phyloP scores from a whole-genome alignment of 371 early-diverging fungal genomes.

The Amoeboaphelidium occidentale region DNA sequence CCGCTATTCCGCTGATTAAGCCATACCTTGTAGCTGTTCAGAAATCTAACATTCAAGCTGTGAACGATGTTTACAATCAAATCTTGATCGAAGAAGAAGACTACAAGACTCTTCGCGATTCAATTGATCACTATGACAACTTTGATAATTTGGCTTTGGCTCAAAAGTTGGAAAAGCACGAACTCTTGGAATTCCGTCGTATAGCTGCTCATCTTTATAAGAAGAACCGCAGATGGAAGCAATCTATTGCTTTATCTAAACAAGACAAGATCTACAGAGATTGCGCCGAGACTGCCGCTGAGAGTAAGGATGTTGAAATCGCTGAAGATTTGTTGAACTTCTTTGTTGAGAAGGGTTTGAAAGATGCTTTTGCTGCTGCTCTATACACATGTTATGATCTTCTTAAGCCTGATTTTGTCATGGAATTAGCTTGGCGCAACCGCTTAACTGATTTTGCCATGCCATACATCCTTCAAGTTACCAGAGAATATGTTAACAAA shows the following conservation, averaged over 20 bases:
- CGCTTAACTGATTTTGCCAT: conserved; percentile 66
- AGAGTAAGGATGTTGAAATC: conserved; percentile 51
- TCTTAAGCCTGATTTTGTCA: conserved; percentile 67
- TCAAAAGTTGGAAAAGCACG: conserved; percentile 72
- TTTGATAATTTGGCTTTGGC: conserved; percentile 78
- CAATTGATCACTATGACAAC: conserved; percentile 70
- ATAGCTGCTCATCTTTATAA: conserved; percentile 84
- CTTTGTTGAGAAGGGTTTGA: conserved; percentile 67
- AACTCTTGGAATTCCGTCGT: conserved; percentile 82
- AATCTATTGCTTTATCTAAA: conserved; percentile 79
- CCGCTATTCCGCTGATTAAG: conserved; percentile 84
- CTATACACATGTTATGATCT: conserved; percentile 79
- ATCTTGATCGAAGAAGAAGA: conserved; percentile 90
- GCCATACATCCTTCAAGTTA: conserved; percentile 79
- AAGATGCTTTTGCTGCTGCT: conserved; percentile 79
- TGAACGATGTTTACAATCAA: conserved; percentile 82
- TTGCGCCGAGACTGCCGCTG: conserved; percentile 86
- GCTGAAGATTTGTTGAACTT: conserved; percentile 77
- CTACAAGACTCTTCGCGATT: conserved; percentile 60
- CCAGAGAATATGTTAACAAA: conserved; percentile 46
- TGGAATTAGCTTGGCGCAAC: conserved; percentile 82
- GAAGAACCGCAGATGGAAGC: conserved; percentile 78
- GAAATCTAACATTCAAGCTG: conserved; percentile 41
- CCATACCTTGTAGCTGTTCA: conserved; percentile 76
- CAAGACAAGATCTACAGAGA: conserved; percentile 86